phyloP scores from a whole-genome alignment of 306 rosid species.

The Sicyos baderoa region DNA sequence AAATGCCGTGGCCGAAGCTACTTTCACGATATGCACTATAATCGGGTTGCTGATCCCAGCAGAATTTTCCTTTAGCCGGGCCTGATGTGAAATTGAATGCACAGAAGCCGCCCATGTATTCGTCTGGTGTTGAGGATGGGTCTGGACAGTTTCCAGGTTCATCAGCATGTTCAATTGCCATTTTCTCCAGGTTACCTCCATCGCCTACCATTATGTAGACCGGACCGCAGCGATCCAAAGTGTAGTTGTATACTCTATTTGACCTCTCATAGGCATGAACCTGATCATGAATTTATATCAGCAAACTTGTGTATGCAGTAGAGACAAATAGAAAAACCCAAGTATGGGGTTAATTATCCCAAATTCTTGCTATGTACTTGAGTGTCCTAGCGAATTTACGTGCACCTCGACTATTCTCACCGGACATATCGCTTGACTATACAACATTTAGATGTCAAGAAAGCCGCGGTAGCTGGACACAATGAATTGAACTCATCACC shows the following conservation, averaged over 20 bases:
- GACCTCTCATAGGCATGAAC: constrained; percentile 93
- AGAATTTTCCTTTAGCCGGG: constrained; percentile 75
- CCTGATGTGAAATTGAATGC: constrained; percentile 81
- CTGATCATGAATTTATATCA: constrained; percentile 31
- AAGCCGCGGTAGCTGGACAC: no score
- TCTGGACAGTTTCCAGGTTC: constrained; percentile 86
- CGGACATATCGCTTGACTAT: no score
- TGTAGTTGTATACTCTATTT: constrained; percentile 81
- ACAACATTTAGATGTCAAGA: no score
- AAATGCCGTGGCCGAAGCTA: constrained; percentile 93
- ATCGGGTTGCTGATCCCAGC: constrained; percentile 86
- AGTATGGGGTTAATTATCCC: background rate
- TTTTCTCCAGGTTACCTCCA: constrained; percentile 82
- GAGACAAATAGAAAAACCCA: background rate
- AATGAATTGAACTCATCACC: no score
- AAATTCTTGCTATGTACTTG: background rate
- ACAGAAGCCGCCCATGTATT: constrained; percentile 51
- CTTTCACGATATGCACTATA: constrained; percentile 87
- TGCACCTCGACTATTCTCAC: no score
- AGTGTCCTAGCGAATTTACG: no score
- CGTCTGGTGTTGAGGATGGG: constrained; percentile 48
- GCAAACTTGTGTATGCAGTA: background rate
- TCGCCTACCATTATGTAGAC: constrained; percentile 66
- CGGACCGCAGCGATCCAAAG: constrained; percentile 79
- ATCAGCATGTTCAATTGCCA: constrained; percentile 68